Base-by-base conservation (phyloP, 2,329 filamentous ascomycete genomes). In the Aspergillus udagawae region DNA sequence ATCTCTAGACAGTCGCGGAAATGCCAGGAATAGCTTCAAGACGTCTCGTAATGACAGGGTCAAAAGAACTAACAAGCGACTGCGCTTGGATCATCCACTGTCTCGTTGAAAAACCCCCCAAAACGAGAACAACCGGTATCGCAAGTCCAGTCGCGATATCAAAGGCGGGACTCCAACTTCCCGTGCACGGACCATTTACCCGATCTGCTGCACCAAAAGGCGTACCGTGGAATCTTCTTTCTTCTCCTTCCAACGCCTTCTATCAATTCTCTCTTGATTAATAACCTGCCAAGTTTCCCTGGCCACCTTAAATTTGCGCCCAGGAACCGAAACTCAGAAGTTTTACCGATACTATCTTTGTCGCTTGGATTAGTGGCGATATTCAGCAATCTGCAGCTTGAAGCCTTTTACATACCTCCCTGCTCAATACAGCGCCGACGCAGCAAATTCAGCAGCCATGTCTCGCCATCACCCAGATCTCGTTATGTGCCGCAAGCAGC, bases 401-500 rank as follows among this genome's bases (percentile, higher is more conserved):
- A 52, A 52, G n/a, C 23, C 44, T 38, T 17, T 38, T 5, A 47
- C 44, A 6, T 25, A 12, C 12, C 21, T 23, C 44, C 44, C 17
- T 23, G 42, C 23, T 45, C 42, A 45, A 12, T 10, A 45, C 42
- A 9, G 20, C 3, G n/a, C 10, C 42, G 8, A 45, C 20, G 21
- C 17, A n/a, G 25, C 17, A 35, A 23, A 38, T 32, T 35, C 53
- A 52, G 25, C 60, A 71, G 82, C 38, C 72, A 95, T 95, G 91
- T 96, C 91, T 72, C 91, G 91, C 80, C 91, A 96, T 83, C 91
- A 97, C 76, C 92, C 92, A 77, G 94, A 99, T 82, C 88, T 99
- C 66, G 94, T 99, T 69, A 97, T 97, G 93, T 99, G 94, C 85
- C 92, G 93, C 81, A 99, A 99, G 81, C 93, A 96, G 76, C 83